These are phyloP conservation scores for Ustilago curta DNA, from an alignment of 1,284 basidiomycete genomes.

Conservation along the genomic window DNA sequence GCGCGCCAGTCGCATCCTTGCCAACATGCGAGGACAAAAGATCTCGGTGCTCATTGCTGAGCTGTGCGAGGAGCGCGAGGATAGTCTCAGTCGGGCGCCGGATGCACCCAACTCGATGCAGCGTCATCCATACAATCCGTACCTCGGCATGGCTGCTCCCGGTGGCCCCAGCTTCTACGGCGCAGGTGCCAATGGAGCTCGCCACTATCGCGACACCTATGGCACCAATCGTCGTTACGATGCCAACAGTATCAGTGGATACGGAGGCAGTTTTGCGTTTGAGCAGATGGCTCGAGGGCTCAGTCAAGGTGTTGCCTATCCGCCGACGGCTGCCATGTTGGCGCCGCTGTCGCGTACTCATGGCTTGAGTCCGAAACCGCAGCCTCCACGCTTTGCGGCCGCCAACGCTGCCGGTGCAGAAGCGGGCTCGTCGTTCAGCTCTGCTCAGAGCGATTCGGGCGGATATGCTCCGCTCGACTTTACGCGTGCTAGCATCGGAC, in stretches of 20 bases:
- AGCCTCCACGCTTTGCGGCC: conserved; percentile 32
- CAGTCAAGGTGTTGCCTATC: conserved; percentile 57
- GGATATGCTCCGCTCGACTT: conserved; percentile 39
- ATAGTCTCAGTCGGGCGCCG: conserved; percentile 64
- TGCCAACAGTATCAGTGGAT: conserved; percentile 37
- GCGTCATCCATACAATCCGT: conserved; percentile 28
- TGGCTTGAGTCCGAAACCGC: conserved; percentile 58
- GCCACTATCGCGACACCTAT: conserved; percentile 44
- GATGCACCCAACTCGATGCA: conserved; percentile 48
- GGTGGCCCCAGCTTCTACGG: conserved; percentile 29
- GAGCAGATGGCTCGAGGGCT: conserved; percentile 66
- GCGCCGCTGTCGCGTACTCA: conserved; percentile 62
- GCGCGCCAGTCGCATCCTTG: conserved; percentile 80
- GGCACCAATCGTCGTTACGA: conserved; percentile 47
- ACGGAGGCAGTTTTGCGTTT: conserved; percentile 64
- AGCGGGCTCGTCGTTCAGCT: conserved; percentile 33
- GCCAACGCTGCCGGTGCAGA: conserved; percentile 16
- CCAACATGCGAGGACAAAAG: conserved; percentile 51
- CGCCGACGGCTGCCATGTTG: conserved; percentile 64
- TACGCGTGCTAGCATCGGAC: conserved; percentile 38
- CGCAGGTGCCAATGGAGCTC: conserved; percentile 20
- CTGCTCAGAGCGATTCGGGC: conserved; percentile 54
- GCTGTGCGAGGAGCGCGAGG: conserved; percentile 67
- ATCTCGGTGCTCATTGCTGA: conserved; percentile 61
- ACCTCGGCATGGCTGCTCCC: conserved; percentile 22